Conservation (phyloP, 2,329 filamentous ascomycete species). For the Diplodia mutila region DNA sequence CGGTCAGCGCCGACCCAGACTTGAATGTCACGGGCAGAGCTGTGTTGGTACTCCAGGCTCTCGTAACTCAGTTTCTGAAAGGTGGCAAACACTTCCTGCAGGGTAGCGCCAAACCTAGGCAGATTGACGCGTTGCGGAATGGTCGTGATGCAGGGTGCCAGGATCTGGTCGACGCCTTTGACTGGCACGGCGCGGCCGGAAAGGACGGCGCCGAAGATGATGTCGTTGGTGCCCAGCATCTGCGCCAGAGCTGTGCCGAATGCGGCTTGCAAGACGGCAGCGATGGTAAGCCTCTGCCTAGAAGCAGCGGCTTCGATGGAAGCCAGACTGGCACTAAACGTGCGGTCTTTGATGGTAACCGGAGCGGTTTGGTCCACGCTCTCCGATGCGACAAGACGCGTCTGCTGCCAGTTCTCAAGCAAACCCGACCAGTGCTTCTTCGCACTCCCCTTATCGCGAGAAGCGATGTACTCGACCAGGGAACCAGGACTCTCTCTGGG, state of each 20-base stretch:
- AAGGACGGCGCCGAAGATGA: conserved; percentile 41
- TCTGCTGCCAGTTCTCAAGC: conserved; percentile 36
- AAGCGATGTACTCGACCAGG: conserved; percentile 36
- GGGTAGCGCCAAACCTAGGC: conserved; percentile 27
- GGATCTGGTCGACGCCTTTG: conserved; percentile 37
- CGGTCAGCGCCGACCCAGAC: conserved; percentile 39
- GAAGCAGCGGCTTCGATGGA: conserved; percentile 35
- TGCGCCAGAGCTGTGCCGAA: conserved; percentile 43
- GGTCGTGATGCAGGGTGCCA: conserved; percentile 44
- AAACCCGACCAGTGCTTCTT: conserved; percentile 34
- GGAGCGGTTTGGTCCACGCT: not conserved
- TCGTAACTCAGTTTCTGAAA: conserved; percentile 34
- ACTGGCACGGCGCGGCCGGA: conserved; percentile 41
- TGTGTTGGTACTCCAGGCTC: conserved; percentile 43
- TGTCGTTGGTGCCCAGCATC: conserved; percentile 33
- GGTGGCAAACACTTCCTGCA: conserved; percentile 32
- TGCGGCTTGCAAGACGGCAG: conserved; percentile 39
- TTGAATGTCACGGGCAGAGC: conserved; percentile 42
- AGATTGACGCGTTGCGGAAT: conserved; percentile 42
- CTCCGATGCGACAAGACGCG: conserved; percentile 47
- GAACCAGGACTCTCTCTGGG: conserved; percentile 32
- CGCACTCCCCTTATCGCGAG: conserved; percentile 34
- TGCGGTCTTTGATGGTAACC: not conserved
- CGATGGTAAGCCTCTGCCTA: conserved; percentile 36
- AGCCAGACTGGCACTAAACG: conserved; percentile 31